Evolutionary conservation across 1,284 basidiomycete species (phyloP).

Genomic region (Pyrrhoderma noxium): DNA sequence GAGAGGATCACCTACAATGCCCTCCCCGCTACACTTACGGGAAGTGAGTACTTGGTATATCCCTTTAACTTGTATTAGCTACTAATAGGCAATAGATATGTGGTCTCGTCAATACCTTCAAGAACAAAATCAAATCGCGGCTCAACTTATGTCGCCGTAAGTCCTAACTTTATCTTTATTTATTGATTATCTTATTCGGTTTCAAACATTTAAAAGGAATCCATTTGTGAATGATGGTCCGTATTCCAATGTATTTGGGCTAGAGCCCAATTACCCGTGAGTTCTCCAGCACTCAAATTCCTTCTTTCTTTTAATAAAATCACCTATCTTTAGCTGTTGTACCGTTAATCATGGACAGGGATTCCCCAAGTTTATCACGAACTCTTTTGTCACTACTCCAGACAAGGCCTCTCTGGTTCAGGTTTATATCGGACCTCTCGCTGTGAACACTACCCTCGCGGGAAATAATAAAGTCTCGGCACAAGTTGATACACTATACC

Average conservation of each 20-base stretch:
- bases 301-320: too few relatives aligned
- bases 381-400: constrained; percentile 45
- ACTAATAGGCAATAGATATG: constrained; percentile 36
- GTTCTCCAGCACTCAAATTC: constrained; percentile 11
- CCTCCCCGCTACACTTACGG: constrained; percentile 46
- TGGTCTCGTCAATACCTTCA: constrained; percentile 56
- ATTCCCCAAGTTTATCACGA: constrained; percentile 55
- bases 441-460: constrained; percentile 37
- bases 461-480: constrained; percentile 42
- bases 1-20: constrained; percentile 55
- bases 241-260: constrained; percentile 51
- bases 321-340: constrained; percentile 37
- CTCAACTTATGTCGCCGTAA: constrained; percentile 50
- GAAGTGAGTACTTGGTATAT: constrained; percentile 28
- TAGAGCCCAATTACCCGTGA: constrained; percentile 42
- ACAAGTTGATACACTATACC: constrained; percentile 47
- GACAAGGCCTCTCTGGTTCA: constrained; percentile 45
- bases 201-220: too few relatives aligned
- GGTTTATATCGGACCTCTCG: constrained; percentile 50
- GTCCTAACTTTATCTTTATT: constrained; percentile 18
- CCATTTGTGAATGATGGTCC: constrained; percentile 49
- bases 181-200: constrained; percentile 4
- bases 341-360: constrained; percentile 57
- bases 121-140: constrained; percentile 52
- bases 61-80: not conserved